Evolutionary conservation across 148 eudicot species (phyloP), one percentile per base, ranked within the genome.

Genomic region (Vaccinium myrtillus): DNA sequence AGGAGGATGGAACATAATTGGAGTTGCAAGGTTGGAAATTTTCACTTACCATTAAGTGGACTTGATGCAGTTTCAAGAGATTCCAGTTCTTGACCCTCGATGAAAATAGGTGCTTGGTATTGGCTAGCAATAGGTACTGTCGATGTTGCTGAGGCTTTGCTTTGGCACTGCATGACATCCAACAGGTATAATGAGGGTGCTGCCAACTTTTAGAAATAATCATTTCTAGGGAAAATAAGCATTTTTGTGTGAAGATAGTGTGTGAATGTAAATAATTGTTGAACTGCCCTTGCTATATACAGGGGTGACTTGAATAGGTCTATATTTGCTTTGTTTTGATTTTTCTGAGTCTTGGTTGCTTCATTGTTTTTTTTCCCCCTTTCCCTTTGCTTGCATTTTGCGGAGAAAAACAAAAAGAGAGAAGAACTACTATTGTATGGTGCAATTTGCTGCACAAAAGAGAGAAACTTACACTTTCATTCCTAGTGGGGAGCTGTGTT

Each of bases 391-490:
- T 55, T 14, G 19, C 5, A 13, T 69, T 69, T 69, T 1, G 16
- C 2, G 3, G 8, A 59, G 23, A 19, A 2, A 19, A 7, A 59
- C n/a, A 21, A 19, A 19, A 19, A 19, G 65, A 59, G 23, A 59
- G 65, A 58, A 21, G 30, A 65, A 9, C 55, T 53, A 13, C 55
- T 8, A 1, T 4, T 25, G 3, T 63, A n/a, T 63, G 13, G 69
- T 70, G 75, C 43, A 32, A 71, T 71, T 71, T 73, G 84, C 6
- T 75, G 2, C 1, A 75, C 49, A 49, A 50, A 58, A 51, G 49
- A 65, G 51, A 53, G 65, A 81, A 83, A 84, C 92, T 90, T 88
- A 94, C 95, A 32, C 43, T 89, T 77, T 90, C 87, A 65, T 80
- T 79, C 36, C 76, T 70, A 77, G 79, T 53, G 13, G n/a, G 87